A percentile compares a stretch with the other conserved stretches of the same genome.
phyloP scores from a whole-genome alignment of 2,329 filamentous ascomycete species.

The Sphaerulina vaccinii region DNA sequence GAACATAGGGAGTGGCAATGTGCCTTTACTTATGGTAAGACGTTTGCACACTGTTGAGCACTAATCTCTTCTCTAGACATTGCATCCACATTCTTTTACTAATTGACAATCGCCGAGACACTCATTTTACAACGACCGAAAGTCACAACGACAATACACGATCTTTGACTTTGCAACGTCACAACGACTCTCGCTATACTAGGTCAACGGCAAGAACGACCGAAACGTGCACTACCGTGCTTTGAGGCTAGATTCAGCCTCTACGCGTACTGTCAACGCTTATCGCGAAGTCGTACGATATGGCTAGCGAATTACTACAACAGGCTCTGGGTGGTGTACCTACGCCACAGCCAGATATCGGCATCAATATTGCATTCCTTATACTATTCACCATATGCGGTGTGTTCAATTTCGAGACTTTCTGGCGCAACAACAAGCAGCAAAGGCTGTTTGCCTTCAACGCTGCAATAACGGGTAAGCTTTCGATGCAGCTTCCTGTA shows the following conservation, averaged over 20 bases:
- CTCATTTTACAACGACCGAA: too few species aligned
- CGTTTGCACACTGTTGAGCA: conserved; percentile 10
- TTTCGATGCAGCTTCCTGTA: conserved; percentile 36
- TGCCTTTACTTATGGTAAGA: conserved; percentile 10
- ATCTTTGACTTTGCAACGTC: conserved; percentile 4
- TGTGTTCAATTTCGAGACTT: conserved; percentile 58
- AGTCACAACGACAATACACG: not conserved
- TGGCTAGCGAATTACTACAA: conserved; percentile 5
- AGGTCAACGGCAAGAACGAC: conserved; percentile 7
- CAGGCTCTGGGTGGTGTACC: conserved; percentile 61
- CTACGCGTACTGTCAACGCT: not conserved
- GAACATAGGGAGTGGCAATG: conserved; percentile 3
- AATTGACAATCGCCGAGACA: too few species aligned
- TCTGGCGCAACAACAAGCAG: conserved; percentile 51
- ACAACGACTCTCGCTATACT: conserved; percentile 1
- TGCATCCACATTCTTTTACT: conserved; percentile 8
- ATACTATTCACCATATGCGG: conserved; percentile 57
- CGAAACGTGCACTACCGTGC: conserved; percentile 2
- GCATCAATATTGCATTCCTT: conserved; percentile 64
- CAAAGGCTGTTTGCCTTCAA: conserved; percentile 59
- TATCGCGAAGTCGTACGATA: not conserved
- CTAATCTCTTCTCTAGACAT: conserved; percentile 5
- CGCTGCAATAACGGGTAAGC: conserved; percentile 50
- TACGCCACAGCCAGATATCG: conserved; percentile 58
- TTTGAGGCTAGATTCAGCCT: not conserved